Base-by-base conservation (phyloP, 768 basidiomycete species). In the Tylopilus cervinicoccineus region DNA sequence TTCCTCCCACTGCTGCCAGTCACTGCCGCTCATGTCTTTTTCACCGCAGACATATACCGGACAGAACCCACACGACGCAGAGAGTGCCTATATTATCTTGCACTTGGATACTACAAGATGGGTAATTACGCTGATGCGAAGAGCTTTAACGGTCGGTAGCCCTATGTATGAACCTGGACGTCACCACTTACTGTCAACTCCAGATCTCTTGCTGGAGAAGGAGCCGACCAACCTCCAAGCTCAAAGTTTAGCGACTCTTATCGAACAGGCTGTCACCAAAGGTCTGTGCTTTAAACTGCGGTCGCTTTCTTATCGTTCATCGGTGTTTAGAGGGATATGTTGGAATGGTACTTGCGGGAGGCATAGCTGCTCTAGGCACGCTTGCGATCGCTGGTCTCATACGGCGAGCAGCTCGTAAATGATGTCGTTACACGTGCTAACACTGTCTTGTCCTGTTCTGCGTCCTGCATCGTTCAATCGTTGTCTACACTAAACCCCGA, bases 11-110 rank as follows among this genome's bases (percentile, higher is more conserved):
- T 14, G 19, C 33, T 40, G 6, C 32, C 23, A 6, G 27, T 22
- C 11, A 19, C 9, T 43, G 3, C 26, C 41, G 48, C 51, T 57
- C 48, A 53, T 45, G 17, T 50, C 24, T 53, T 54, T 23, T 27
- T 27, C 29, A 17, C 22, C 14, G 23, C 61, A 97, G 96, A 97
- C 46, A 86, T 99, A 38, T 99, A 95, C 70, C 83, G 91, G 23
- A 76, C 82, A 14, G 93, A 96, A 52, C 86, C 94, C 5, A 68
- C 82, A 19, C 79, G 95, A 55, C 78, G 96, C 52, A 75, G 95
- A 70, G 96, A 98, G 70, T 98, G 95, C 59, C 71, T 97, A 29
- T 99, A 98, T 63, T 99, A 97, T 71, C 83, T 99, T 22, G 92
- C 93, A 4, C 75, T 98, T 13, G 96, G 96, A 1, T 84, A 98